Conservation (phyloP, 2,329 filamentous ascomycete species). For the Phialemonium atrogriseum region DNA sequence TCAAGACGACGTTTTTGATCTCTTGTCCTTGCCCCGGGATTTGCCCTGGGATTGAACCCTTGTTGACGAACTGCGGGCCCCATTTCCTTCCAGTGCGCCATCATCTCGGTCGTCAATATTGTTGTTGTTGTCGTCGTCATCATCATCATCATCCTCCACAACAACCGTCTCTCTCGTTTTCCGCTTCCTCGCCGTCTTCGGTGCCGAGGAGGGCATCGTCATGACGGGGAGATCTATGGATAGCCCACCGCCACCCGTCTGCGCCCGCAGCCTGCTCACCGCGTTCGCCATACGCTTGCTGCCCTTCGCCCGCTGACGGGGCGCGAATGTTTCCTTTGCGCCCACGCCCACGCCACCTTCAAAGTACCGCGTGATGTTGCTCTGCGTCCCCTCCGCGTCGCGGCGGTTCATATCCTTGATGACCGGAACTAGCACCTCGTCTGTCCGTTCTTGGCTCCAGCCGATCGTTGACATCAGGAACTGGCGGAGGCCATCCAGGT, state of each 20-base stretch:
- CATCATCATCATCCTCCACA: constrained; percentile 6
- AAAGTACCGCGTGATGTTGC: constrained; percentile 93
- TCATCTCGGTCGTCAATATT: neutral
- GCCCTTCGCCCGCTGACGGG: constrained; percentile 14
- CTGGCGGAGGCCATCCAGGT: constrained; percentile 72
- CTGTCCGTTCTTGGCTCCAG: constrained; percentile 84
- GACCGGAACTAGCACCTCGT: constrained; percentile 92
- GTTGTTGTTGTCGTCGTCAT: neutral
- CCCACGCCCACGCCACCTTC: constrained; percentile 50
- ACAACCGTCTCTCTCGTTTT: constrained; percentile 17
- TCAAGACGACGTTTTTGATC: constrained; percentile 15
- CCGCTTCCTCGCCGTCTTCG: constrained; percentile 20
- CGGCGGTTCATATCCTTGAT: constrained; percentile 91
- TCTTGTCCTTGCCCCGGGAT: constrained; percentile 16
- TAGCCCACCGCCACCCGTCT: constrained; percentile 6
- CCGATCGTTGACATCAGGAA: constrained; percentile 91
- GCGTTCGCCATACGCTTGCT: constrained; percentile 24
- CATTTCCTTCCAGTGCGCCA: constrained; percentile 5
- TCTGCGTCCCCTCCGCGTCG: constrained; percentile 83
- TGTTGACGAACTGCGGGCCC: constrained; percentile 7
- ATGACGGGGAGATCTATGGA: constrained; percentile 12
- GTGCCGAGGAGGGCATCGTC: constrained; percentile 5
- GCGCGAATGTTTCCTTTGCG: constrained; percentile 17
- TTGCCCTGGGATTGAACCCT: constrained; percentile 7
- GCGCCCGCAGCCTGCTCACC: constrained; percentile 20